These are phyloP conservation scores for Rhododendron kiyosumense DNA, from an alignment of 148 eudicot genomes.

Conservation along the genomic window DNA sequence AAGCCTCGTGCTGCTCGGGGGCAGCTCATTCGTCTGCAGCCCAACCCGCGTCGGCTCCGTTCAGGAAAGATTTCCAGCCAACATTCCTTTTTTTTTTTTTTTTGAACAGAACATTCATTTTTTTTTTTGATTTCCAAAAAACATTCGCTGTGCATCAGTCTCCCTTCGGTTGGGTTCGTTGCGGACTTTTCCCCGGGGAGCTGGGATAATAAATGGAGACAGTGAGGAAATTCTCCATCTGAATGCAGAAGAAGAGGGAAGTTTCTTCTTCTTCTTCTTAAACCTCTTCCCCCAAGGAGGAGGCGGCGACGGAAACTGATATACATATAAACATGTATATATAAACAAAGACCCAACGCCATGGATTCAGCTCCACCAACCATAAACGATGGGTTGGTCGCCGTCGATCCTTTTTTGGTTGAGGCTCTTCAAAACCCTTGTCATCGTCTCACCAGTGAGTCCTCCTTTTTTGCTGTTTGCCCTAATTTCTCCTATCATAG, in stretches of 20 bases:
- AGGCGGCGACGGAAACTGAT: slow-evolving; percentile 20
- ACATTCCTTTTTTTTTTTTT: too few species aligned
- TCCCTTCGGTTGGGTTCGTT: background rate
- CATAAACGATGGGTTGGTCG: slow-evolving; percentile 17
- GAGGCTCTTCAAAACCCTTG: slow-evolving; percentile 98
- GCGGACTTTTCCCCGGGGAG: background rate
- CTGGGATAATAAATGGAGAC: background rate
- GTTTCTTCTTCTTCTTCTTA: slow-evolving; percentile 24
- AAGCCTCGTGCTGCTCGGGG: too few species aligned
- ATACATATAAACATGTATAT: background rate
- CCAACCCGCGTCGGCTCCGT: too few species aligned
- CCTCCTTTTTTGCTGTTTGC: background rate
- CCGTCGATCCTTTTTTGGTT: slow-evolving; percentile 69
- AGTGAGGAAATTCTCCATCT: background rate
- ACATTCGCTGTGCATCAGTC: background rate
- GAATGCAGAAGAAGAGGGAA: background rate
- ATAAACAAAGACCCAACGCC: background rate
- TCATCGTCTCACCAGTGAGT: slow-evolving; percentile 84
- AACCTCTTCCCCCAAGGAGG: slow-evolving; percentile 21
- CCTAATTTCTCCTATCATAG: background rate
- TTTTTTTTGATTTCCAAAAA: too few species aligned
- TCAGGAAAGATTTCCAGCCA: too few species aligned
- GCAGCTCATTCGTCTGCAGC: too few species aligned
- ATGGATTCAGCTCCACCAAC: slow-evolving; percentile 39
- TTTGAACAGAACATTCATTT: too few species aligned